phyloP scores from a whole-genome alignment of 129 eudicot genomes.

The Sambucus nigra region DNA sequence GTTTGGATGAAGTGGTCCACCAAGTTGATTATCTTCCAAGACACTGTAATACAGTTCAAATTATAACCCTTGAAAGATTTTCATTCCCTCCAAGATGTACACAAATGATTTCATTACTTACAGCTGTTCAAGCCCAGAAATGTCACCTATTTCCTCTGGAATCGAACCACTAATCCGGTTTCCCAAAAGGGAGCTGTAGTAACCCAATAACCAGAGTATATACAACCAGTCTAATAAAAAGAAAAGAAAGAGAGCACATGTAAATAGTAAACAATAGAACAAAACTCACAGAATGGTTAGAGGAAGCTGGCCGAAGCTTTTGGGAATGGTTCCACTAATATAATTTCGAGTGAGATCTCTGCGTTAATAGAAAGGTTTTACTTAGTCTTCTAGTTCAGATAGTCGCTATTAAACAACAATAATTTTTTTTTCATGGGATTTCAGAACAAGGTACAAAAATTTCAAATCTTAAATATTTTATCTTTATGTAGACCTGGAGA shows the following conservation, averaged over 20 bases:
- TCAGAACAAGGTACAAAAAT: no score
- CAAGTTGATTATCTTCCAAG: slow-evolving; percentile 63
- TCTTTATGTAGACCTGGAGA: no score
- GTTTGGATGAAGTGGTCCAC: slow-evolving; percentile 51
- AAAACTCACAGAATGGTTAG: slow-evolving; percentile 48
- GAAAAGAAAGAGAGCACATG: not conserved
- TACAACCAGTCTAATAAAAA: slow-evolving; percentile 7
- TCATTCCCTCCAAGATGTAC: not conserved
- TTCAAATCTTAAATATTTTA: no score
- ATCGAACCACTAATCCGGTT: slow-evolving; percentile 62
- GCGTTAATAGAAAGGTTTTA: slow-evolving; percentile 26
- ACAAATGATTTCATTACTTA: slow-evolving; percentile 27
- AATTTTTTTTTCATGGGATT: no score
- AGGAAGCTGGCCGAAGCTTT: slow-evolving; percentile 34
- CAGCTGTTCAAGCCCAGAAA: slow-evolving; percentile 63
- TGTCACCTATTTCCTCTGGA: slow-evolving; percentile 65
- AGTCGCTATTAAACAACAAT: no score
- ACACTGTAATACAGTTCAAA: slow-evolving; percentile 27
- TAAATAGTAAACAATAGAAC: not conserved
- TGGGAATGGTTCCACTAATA: slow-evolving; percentile 66
- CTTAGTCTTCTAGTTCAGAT: no score
- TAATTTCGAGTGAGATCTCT: slow-evolving; percentile 75
- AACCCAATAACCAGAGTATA: slow-evolving; percentile 5
- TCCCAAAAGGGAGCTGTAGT: slow-evolving; percentile 61
- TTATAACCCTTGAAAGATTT: not conserved